Evolutionary conservation across 805 yeast species (phyloP), one percentile per base, ranked within the genome.

Genomic region (Cyberlindnera xylosilytica): DNA sequence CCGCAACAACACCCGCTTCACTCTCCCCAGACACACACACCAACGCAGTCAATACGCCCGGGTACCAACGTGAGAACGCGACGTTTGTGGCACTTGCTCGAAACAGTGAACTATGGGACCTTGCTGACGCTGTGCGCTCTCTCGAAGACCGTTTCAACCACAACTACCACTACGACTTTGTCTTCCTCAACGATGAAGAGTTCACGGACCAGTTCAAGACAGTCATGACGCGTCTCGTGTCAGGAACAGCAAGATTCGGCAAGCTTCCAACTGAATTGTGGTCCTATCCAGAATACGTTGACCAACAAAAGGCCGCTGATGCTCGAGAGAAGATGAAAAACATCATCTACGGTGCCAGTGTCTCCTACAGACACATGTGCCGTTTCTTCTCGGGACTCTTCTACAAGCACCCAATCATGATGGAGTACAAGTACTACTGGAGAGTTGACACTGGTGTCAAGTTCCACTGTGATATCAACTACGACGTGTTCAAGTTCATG

Each of bases 331-430:
- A 70, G 39, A 77, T 81, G 84, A 65, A 62, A 48, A 66, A 34
- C 32, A 69, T 82, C 50, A 78, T 82, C 44, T 82, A 82, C 49
- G 89, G 87, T 49, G 81, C 74, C 49, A 75, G 82, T 15, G 72
- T 68, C 47, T 78, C 87, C 3, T 82, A 82, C 57, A 79, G 96
- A 68, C 95, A 88, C 64, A 88, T 88, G 97, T 88, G 97, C 63
- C 76, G 97, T 59, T 89, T 74, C 59, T 95, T 87, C 64, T 83
- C 93, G 13, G 97, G 97, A 1, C 85, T 88, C 66, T 89, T 89
- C 66, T 88, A 76, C 72, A 77, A 82, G 65, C 93, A 87, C 60
- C 82, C 82, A 33, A 59, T 84, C 45, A 62, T 89, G 73, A 70
- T 70, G 42, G 82, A 86, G n/a, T 88, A 80, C 63, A 88, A 85